These are phyloP conservation scores for Penicillium lagena DNA, from an alignment of 495 filamentous ascomycete species.

Conservation along the genomic window DNA sequence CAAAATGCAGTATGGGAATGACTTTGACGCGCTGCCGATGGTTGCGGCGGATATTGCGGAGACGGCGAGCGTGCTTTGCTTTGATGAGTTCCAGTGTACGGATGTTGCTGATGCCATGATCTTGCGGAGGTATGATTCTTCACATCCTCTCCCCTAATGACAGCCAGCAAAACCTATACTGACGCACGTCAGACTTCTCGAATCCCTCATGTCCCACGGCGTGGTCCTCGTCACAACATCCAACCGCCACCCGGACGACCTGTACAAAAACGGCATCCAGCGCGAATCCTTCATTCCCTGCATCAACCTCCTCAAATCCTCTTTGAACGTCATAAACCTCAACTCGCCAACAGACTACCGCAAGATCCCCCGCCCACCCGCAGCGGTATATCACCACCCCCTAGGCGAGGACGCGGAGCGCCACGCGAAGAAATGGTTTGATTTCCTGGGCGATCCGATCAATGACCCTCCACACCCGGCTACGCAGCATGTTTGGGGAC, in stretches of 20 bases:
- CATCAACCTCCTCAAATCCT: conserved; percentile 80
- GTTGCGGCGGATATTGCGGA: conserved; percentile 90
- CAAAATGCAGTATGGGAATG: conserved; percentile 82
- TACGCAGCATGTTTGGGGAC: conserved; percentile 87
- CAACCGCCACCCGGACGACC: conserved; percentile 92
- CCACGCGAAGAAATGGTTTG: conserved; percentile 92
- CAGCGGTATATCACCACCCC: conserved; percentile 86
- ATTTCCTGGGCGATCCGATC: conserved; percentile 79
- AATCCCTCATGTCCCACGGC: conserved; percentile 90
- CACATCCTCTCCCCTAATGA: no score
- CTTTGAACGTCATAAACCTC: conserved; percentile 84
- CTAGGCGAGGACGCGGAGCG: conserved; percentile 68
- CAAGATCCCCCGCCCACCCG: conserved; percentile 88
- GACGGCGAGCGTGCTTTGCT: conserved; percentile 80
- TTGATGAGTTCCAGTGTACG: conserved; percentile 98
- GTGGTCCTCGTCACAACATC: conserved; percentile 92
- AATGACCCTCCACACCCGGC: conserved; percentile 69
- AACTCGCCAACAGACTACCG: conserved; percentile 95
- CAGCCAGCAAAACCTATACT: no score
- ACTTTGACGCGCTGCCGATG: conserved; percentile 87
- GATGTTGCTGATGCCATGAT: conserved; percentile 99
- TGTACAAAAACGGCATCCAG: conserved; percentile 98
- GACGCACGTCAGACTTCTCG: conserved; percentile 56
- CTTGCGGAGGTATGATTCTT: conserved; percentile 52
- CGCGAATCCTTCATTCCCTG: conserved; percentile 91